Evolutionary conservation across 768 basidiomycete species (phyloP), one percentile per base, ranked within the genome.

Genomic region (Agaricus blazei): DNA sequence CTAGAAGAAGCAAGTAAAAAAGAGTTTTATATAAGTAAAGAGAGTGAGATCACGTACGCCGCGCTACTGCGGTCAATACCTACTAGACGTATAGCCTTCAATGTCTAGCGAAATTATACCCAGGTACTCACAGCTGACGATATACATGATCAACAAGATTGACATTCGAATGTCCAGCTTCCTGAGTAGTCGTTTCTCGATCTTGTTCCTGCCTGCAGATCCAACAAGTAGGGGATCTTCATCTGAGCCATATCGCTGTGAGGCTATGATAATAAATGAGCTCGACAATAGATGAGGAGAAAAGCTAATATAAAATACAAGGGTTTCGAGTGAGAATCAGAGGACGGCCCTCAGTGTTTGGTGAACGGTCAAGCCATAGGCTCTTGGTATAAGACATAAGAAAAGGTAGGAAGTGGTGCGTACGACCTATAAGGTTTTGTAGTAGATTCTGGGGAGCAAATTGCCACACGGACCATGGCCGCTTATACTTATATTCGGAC

Each of bases 41-140:
- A 26, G 24, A 34, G 43, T 36, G 38, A 26, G 54, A 24, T 42
- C 3, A 14, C 76, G 60, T 64, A 84, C 82, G 77, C 72, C 34
- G 76, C 85, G 62, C 88, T 87, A 62, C 87, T 88, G 29, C 88
- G 76, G 65, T 89, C 88, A 54, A 89, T 76, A 73, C 85, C 73
- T 74, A n/a, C 27, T 3, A 24, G 48, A n/a, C 15, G 15, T 9
- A n/a, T 34, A 48, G 14, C 11, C 28, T 29, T 15, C n/a, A 8
- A 24, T n/a, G 44, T 12, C 9, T 14, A 29, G 11, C 24, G 44
- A 45, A 9, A 28, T 26, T 19, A 11, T 7, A 37, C 43, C 7
- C 8, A 34, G 38, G 51, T 52, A 46, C 62, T 62, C 62, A 71
- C 75, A 77, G 59, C 76, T 77, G 40, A 77, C 67, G 36, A 78